Conservation (phyloP, 2,329 filamentous ascomycete species). For the Fusarium drepaniforme region DNA sequence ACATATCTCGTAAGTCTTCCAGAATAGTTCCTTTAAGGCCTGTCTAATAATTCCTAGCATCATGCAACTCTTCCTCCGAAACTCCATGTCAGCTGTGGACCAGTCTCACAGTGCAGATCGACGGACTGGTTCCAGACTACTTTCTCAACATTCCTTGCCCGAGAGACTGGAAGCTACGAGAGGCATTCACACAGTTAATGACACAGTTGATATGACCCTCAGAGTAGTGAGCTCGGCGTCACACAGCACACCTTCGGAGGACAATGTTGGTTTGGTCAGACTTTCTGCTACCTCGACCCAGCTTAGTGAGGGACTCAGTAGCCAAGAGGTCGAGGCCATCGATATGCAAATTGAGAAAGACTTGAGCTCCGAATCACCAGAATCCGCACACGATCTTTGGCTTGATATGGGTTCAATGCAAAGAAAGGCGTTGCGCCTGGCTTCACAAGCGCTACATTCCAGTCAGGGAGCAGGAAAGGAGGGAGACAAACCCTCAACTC, state of each 20-base stretch:
- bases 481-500: not conserved
- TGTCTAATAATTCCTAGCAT: not conserved
- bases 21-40: too few relatives aligned
- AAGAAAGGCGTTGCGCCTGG: not conserved
- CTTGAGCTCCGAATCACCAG: not conserved
- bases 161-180: not conserved
- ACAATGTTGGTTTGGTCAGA: too few relatives aligned
- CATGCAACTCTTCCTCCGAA: not conserved
- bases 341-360: not conserved
- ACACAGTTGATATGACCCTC: too few relatives aligned
- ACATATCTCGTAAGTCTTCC: not conserved
- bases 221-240: too few relatives aligned
- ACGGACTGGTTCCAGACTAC: not conserved
- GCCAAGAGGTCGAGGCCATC: too few relatives aligned
- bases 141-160: not conserved
- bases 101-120: not conserved
- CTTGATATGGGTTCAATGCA: not conserved
- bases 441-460: not conserved
- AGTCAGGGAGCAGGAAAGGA: not conserved
- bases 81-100: not conserved
- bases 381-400: not conserved
- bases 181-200: not conserved
- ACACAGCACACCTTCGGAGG: not conserved
- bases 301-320: too few relatives aligned
- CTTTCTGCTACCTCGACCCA: too few relatives aligned